These are phyloP conservation scores for Emergomyces pasteurianus DNA, from an alignment of 2,329 filamentous ascomycete genomes.

Conservation along the genomic window DNA sequence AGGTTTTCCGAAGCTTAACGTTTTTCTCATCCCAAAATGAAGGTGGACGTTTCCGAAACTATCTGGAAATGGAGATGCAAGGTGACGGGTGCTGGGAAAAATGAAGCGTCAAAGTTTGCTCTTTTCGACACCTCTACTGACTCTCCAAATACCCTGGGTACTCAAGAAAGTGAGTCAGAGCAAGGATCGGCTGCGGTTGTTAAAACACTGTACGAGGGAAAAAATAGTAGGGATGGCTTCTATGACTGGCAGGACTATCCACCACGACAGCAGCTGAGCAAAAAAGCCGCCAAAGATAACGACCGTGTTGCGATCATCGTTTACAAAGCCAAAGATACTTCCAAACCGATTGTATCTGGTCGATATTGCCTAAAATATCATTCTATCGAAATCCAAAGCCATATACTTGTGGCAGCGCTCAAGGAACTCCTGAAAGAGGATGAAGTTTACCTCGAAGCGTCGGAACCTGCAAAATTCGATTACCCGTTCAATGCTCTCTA, in stretches of 20 bases:
- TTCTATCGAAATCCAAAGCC: slow-evolving; percentile 22
- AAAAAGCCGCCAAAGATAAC: background rate
- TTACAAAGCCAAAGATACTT: background rate
- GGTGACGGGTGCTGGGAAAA: background rate
- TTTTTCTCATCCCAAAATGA: background rate
- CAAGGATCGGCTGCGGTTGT: background rate
- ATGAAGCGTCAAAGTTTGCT: background rate
- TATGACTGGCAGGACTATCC: background rate
- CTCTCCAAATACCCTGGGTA: background rate
- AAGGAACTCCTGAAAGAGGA: slow-evolving; percentile 33
- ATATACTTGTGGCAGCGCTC: slow-evolving; percentile 30
- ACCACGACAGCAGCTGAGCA: background rate
- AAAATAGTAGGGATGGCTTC: background rate
- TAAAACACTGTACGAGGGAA: background rate
- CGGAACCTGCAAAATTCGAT: background rate
- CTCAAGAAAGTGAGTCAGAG: background rate
- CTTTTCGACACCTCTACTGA: background rate
- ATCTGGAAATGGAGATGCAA: slow-evolving; percentile 1
- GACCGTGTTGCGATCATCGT: background rate
- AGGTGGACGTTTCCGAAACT: background rate
- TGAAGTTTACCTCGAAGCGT: slow-evolving; percentile 17
- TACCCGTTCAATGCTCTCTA: background rate
- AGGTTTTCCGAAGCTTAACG: background rate
- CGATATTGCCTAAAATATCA: background rate
- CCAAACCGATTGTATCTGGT: background rate